phyloP scores from a whole-genome alignment of 139 green algal genomes.

The Chlamydomonas applanata region DNA sequence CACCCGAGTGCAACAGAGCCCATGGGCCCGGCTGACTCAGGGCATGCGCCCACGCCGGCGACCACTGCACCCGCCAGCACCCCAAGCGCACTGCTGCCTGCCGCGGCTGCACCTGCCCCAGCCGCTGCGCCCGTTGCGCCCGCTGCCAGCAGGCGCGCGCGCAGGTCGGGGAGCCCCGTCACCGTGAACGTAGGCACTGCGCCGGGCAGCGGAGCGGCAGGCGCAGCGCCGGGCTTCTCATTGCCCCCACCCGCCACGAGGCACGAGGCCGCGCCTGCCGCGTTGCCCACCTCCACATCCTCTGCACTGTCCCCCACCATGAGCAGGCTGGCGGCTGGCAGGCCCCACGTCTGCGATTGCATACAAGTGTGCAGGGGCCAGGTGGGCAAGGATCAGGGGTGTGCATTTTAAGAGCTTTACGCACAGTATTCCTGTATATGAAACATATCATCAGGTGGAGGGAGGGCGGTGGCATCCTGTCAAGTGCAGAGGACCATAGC shows the following conservation, averaged over 20 bases:
- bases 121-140: conserved; percentile 29
- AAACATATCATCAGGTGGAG: no score
- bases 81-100: conserved; percentile 10
- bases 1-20: conserved; percentile 38
- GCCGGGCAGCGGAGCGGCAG: conserved; percentile 30
- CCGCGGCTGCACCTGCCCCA: conserved; percentile 5
- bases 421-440: no score
- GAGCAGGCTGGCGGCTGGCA: conserved; percentile 53
- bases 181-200: conserved; percentile 68
- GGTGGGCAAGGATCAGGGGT: no score
- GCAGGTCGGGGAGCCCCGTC: conserved; percentile 45
- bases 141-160: conserved; percentile 25
- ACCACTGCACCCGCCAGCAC: neutral
- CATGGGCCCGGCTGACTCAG: neutral
- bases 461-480: no score
- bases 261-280: conserved; percentile 66
- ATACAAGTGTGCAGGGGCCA: neutral
- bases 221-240: conserved; percentile 38
- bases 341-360: conserved; percentile 36
- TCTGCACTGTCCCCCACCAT: conserved; percentile 74
- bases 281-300: conserved; percentile 54
- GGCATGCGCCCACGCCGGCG: neutral
- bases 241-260: conserved; percentile 60
- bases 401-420: no score
- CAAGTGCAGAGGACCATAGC: no score